Base-by-base conservation (phyloP, 2,329 filamentous ascomycete species). In the Stagonosporopsis cucurbitacearum region DNA sequence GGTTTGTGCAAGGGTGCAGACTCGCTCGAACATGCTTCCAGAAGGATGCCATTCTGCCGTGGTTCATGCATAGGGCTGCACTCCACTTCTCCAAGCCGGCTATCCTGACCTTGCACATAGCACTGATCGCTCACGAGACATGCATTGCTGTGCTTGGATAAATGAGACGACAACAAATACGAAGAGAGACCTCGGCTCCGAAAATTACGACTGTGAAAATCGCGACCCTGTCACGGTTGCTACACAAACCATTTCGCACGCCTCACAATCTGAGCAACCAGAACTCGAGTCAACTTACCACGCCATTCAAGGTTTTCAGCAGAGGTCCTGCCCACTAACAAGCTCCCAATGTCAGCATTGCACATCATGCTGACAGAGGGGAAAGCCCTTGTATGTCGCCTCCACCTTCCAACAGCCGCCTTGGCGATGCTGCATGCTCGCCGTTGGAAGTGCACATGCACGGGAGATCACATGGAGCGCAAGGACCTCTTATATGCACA, bases 21-120 rank as follows among this genome's bases (percentile, higher is more conserved):
- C 46, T 59, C 59, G 54, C 46, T 59, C 59, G 54, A 62, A 56
- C 57, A 44, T 48, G 49, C 54, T 60, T 60, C 57, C 41, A 50
- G 57, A 62, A 60, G 49, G 35, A 50, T 52, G 54, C 45, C 50
- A 54, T 46, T 50, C 20, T 49, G 19, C 39, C 44, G 54, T 20
- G 37, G 48, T 33, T 52, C 32, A 51, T 52, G 48, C 48, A 15
- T 43, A 51, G 36, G 47, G 53, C 53, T 56, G 30, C 48, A 25
- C 48, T 51, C 44, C 48, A 51, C 47, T 20, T 37, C 28, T 44
- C n/a, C 8, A 33, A 37, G 36, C 37, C 47, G 53, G 53, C 53
- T 45, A 56, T 46, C 53, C 53, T 56, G 46, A 42, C 41, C 40
- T 50, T 28, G 25, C 42, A 30, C 19, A 43, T 46, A 35, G 53